Base-by-base conservation (phyloP, 768 basidiomycete genomes). In the Daedalea quercina region DNA sequence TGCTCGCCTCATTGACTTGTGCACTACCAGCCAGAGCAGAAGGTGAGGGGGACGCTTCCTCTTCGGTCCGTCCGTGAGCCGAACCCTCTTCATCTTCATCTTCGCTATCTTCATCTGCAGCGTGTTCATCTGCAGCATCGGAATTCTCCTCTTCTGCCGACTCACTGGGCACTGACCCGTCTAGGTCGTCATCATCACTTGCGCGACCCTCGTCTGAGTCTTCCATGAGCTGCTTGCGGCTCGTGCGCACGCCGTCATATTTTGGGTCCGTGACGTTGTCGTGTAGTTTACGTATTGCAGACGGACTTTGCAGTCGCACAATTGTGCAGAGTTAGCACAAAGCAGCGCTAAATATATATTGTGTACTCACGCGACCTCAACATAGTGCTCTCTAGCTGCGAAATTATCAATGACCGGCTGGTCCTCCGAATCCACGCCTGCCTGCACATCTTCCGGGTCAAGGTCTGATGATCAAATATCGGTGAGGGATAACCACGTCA, bases 281-380 rank as follows among this genome's bases (percentile, higher is more conserved):
- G 15, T 84, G 78, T 33, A 76, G 62, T 62, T 77, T 85, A 26
- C 89, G 78, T 48, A 95, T 64, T 28, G 76, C 68, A 54, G 90
- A 93, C 9, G 81, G 82, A 2, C 89, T 92, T 55, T 55, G 51
- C 15, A 44, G 50, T 31, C 41, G 25, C 19, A 40, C 37, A 40
- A 40, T 40, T 40, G 37, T 6, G 19, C 19, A 17, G 13, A 15
- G 34, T 51, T 13, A 51, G 26, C 25, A 49, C 33, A 44, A 48
- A 41, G 17, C 49, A 50, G 48, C 15, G 9, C 15, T 19, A 6
- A 25, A 44, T 13, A 48, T 31, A 45, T 19, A 47, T 46, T 47
- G 22, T 37, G n/a, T 23, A 70, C 80, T 55, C 65, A 92, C 89
- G 89, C 90, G 35, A 94, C 89, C 60, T 88, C 82, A 41, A 91